phyloP scores from a whole-genome alignment of 176 grass and related monocot genomes.

The Typha latifolia region DNA sequence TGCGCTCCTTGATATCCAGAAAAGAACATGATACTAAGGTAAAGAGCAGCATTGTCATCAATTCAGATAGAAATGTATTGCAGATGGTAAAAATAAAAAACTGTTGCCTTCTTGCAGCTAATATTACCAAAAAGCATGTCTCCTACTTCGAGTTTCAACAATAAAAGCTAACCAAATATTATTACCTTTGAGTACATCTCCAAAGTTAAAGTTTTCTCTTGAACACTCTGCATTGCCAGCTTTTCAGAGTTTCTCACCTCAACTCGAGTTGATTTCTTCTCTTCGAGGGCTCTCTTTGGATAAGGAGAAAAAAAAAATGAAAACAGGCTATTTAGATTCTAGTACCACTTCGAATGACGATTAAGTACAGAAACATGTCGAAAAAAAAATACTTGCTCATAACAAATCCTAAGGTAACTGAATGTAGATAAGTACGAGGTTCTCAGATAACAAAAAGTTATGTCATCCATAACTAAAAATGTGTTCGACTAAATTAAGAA shows the following conservation, averaged over 20 bases:
- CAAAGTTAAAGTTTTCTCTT: slow-evolving; percentile 55
- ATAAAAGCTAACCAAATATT: background rate
- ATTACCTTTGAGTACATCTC: slow-evolving; percentile 67
- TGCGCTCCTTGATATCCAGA: too few relatives aligned
- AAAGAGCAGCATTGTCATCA: background rate
- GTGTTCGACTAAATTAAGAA: background rate
- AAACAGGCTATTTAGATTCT: background rate
- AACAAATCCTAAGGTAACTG: background rate
- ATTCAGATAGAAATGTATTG: background rate
- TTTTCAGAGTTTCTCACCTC: slow-evolving; percentile 60
- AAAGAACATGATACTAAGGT: background rate
- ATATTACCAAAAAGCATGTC: background rate
- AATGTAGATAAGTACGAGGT: background rate
- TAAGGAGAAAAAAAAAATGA: slow-evolving; percentile 15
- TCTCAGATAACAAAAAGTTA: background rate
- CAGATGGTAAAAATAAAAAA: background rate
- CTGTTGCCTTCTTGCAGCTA: too few relatives aligned
- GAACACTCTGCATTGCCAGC: slow-evolving; percentile 38
- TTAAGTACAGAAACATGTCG: background rate
- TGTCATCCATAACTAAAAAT: background rate
- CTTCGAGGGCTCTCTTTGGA: slow-evolving; percentile 54
- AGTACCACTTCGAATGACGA: background rate
- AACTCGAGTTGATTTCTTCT: slow-evolving; percentile 49
- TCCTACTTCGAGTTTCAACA: background rate
- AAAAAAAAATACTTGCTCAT: background rate